Base-by-base conservation (phyloP, 371 early-diverging fungal species). In the Actinomortierella ambigua region DNA sequence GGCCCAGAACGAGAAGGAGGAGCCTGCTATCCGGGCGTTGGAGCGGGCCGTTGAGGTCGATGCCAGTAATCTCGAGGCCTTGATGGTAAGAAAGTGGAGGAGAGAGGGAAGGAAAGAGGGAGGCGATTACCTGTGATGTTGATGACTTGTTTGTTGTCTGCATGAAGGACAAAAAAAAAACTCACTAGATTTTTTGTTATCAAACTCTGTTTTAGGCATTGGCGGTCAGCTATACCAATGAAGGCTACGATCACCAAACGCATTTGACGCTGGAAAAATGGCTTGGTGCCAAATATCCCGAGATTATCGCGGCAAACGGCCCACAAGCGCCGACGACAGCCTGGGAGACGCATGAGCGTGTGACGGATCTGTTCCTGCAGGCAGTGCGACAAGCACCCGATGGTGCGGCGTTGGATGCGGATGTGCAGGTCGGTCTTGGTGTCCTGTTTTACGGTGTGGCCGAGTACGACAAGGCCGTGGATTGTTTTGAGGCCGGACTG, bases 401-500 rank as follows among this genome's bases (percentile, higher is more conserved):
- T 17, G 92, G 86, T 18, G 83, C 85, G 27, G 88, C 88, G 41
- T 81, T 90, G 80, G 97, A 97, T 68, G 85, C 97, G 0, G 93
- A 95, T 66, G 93, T 98, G 0, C 97, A 98, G 75, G 86, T 95
- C 24, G 98, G 93, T 3, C 84, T 98, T 5, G 99, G 98, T 3
- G 91, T 98, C 3, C 70, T 98, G 57, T 97, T 96, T 76, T 92
- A 98, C 76, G 88, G 91, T 17, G 87, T 90, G 2, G 86, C 89
- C 28, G 96, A 98, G 61, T 97, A 92, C 67, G 85, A 85, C 41
- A 98, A 98, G 81, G 96, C 98, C 0, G 87, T 96, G 2, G 99
- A 99, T 78, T 99, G 99, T 68, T 99, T 99, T 81, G 86, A 90
- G 62, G 88, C 97, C 2, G 97, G 97, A 29, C 79, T 98, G 40